Conservation (phyloP, 306 rosid genomes). For the Cucurbita pepo region DNA sequence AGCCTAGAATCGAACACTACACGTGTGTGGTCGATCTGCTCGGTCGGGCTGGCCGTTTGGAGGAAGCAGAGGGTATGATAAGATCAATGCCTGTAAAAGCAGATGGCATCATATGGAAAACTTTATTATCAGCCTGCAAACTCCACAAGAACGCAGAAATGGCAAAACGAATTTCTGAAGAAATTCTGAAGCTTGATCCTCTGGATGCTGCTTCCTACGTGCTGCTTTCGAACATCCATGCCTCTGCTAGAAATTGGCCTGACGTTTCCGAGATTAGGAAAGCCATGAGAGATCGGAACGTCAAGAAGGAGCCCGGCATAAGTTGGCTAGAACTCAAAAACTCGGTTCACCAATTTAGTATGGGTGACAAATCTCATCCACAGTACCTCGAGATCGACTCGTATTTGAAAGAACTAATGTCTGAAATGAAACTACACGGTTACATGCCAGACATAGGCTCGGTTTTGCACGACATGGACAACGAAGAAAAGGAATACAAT, state of each 20-base stretch:
- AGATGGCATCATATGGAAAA: conserved; percentile 76
- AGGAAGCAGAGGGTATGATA: conserved; percentile 66
- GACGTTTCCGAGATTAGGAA: conserved; percentile 63
- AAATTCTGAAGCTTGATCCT: conserved; percentile 62
- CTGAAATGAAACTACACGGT: conserved; percentile 65
- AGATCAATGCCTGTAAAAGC: conserved; percentile 67
- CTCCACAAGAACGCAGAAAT: conserved; percentile 60
- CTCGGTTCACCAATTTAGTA: conserved; percentile 49
- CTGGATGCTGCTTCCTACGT: conserved; percentile 66
- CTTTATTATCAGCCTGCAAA: conserved; percentile 74
- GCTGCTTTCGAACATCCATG: conserved; percentile 62
- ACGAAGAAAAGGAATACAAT: conserved; percentile 68
- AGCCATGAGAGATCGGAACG: conserved; percentile 49
- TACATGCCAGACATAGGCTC: conserved; percentile 61
- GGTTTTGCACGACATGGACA: conserved; percentile 77
- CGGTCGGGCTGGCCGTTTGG: conserved; percentile 71
- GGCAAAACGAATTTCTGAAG: conserved; percentile 57
- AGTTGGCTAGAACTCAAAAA: conserved; percentile 84
- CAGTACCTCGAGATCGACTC: conserved; percentile 31
- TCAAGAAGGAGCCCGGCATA: conserved; percentile 67
- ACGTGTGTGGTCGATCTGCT: conserved; percentile 78
- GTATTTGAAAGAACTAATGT: conserved; percentile 53
- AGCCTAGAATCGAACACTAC: conserved; percentile 63
- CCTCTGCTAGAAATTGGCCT: conserved; percentile 67
- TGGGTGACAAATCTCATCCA: conserved; percentile 48